Evolutionary conservation across 1,284 basidiomycete species (phyloP), one percentile per base, ranked within the genome.

Genomic region (Ceratobasidium sp.): DNA sequence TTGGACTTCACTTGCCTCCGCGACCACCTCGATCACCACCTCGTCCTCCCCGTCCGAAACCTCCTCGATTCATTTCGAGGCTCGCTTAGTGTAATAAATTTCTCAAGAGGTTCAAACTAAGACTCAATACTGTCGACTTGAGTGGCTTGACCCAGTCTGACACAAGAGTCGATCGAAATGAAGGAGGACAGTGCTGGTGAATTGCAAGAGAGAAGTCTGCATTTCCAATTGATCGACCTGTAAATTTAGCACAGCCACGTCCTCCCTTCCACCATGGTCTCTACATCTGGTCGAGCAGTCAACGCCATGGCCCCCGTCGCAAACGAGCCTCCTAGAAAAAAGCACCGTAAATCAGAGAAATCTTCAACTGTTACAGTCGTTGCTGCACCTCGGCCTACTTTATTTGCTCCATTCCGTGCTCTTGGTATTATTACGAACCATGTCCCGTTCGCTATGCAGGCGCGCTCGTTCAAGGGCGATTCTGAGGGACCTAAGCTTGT

Each of bases 331-430:
- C 69, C 57, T 13, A 43, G 69, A 30, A 71, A 71, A 61, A 70
- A 58, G 28, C 54, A 54, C 18, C 57, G 54, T 58, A 70, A 71
- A 49, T 50, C 28, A 13, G 47, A 61, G 4, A 61, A 59, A 35
- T 30, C 16, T 28, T 13, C 46, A 26, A 9, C 9, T 21, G 28
- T 30, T 47, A 1, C 44, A 21, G 13, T 32, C 0, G 35, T 38
- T 38, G 6, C 58, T 18, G 13, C 30, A 1, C 18, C 30, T 38
- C 52, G 66, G 23, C 69, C 69, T 35, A 71, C 69, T 16, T 87
- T 99, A 59, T 99, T 98, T 81, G 92, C 91, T 3, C 98, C 98
- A 5, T 99, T 99, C 81, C 88, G 98, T 74, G 96, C 96, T 1
- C 88, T 99, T 14, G 96, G 97, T 30, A 87, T 96, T 76, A 88